Conservation (phyloP, 768 basidiomycete species). For the Mycena floridula region DNA sequence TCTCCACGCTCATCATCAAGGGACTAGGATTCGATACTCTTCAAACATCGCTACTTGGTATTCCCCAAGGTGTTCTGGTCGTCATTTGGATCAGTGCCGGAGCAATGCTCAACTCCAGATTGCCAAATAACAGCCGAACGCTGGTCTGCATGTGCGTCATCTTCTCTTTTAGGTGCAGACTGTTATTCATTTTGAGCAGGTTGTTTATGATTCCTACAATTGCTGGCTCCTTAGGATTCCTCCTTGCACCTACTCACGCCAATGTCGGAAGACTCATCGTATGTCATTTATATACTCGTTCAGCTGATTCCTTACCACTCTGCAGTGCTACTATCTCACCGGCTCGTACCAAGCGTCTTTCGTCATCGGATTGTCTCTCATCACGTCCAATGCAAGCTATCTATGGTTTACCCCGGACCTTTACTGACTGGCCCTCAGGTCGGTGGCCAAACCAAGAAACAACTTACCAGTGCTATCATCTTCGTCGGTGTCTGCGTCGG, state of each 20-base stretch:
- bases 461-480: conserved; percentile 5
- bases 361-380: conserved; percentile 17
- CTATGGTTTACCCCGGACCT: too few relatives aligned
- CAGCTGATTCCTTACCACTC: too few relatives aligned
- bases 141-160: conserved; percentile 5
- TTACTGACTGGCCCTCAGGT: too few relatives aligned
- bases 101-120: conserved; percentile 5
- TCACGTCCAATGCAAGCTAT: conserved; percentile 28
- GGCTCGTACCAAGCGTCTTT: conserved; percentile 14
- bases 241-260: conserved; percentile 8
- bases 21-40: conserved; percentile 18
- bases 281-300: too few relatives aligned
- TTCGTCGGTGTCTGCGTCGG: conserved; percentile 8
- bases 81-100: conserved; percentile 8
- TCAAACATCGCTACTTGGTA: conserved; percentile 9
- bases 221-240: conserved; percentile 7
- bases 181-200: too few relatives aligned
- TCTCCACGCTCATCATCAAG: conserved; percentile 11
- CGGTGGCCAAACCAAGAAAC: conserved; percentile 24
- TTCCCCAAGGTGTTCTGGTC: conserved; percentile 8
- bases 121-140: conserved; percentile 8
- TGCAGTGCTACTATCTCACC: conserved; percentile 13
- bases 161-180: too few relatives aligned
- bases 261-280: conserved; percentile 4
- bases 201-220: conserved; percentile 10